Evolutionary conservation across 108 stramenopile species (phyloP).

Genomic region (Nannochloropsis oceanica): DNA sequence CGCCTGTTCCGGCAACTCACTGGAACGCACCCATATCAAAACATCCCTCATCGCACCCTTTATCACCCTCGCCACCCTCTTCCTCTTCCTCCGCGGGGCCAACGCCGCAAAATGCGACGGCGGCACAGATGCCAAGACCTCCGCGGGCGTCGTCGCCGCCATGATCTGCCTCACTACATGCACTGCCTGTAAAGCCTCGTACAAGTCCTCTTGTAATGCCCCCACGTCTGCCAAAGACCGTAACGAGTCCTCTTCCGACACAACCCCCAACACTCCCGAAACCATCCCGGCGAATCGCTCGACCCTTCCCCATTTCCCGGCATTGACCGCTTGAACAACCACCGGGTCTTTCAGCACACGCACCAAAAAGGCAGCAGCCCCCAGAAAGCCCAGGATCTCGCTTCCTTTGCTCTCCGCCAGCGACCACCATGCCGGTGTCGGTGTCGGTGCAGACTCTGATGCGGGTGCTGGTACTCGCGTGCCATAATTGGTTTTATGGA

Average conservation of each 20-base stretch:
- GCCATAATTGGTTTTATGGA: not conserved
- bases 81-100: not conserved
- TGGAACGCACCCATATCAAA: not conserved
- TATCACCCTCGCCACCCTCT: not conserved
- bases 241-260: not conserved
- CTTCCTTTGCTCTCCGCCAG: not conserved
- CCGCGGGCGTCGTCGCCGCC: not conserved
- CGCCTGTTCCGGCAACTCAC: not conserved
- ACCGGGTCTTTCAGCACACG: not conserved
- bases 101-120: not conserved
- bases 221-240: not conserved
- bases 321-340: not conserved
- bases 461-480: too few relatives aligned
- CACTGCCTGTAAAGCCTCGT: not conserved
- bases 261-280: not conserved
- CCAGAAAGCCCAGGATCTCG: not conserved
- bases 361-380: not conserved
- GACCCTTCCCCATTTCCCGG: not conserved
- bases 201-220: not conserved
- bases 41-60: not conserved
- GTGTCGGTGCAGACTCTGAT: not conserved
- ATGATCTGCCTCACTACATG: not conserved
- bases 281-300: not conserved
- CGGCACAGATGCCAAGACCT: not conserved
- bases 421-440: not conserved